Base-by-base conservation (phyloP, 2,329 filamentous ascomycete species). In the Monilinia aucupariae region DNA sequence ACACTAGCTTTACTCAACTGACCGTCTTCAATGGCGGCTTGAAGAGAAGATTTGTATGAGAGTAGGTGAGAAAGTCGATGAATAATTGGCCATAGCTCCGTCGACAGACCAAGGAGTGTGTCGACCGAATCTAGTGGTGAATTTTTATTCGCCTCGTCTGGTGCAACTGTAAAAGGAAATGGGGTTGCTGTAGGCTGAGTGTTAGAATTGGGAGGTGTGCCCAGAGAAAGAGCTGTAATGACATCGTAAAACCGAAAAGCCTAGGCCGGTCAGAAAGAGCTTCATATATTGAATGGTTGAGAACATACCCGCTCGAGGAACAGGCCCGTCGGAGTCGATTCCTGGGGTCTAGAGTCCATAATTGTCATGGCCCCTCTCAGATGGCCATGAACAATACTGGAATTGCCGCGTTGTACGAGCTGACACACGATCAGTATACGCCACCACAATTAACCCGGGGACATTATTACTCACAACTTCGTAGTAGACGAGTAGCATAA, bases 161-260 rank as follows among this genome's bases (percentile, higher is more conserved):
- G 77, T n/a, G 79, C 71, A 1, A 79, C 77, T 20, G 81, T 77
- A 48, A 82, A 76, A 1, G 79, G 79, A 2, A 79, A 71, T 4
- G 81, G 75, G 32, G 78, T 77, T 22, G 78, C 77, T 17, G 78
- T 76, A 13, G 78, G 77, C 2, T 81, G 78, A 4, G 80, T 77
- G 12, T 75, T 78, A 1, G 81, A 81, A 20, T 85, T 76, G 2
- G 84, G 83, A 9, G 82, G 76, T 22, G 81, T 84, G 61, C 83
- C 83, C 58, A 85, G 79, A 0, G 84, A 86, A 37, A 87, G 75
- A 2, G 85, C 84, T 5, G 83, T 80, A 61, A 86, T 86, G 25
- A 87, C 84, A 71, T 87, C 84, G 73, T 87, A 86, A 68, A 86
- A 87, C 7, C 82, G 80, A 67, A 87, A 87, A 0, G 84, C 83